A percentile compares a stretch with the other conserved stretches of the same genome.
Evolutionary conservation across 257 asterid species (phyloP).

Genomic region (Gardenia jasminoides): DNA sequence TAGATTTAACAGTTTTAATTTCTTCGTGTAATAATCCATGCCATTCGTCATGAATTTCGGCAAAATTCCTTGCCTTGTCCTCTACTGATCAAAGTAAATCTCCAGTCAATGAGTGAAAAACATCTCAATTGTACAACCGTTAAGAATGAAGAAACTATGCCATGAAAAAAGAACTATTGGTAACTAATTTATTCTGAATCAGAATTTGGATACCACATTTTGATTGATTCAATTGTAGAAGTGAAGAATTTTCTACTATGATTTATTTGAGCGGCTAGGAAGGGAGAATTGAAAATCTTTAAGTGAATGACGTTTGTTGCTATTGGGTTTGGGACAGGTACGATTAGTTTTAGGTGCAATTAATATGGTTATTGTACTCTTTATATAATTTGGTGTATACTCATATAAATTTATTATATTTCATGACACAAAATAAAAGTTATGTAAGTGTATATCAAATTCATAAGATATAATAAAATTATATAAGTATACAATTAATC

Average conservation of each 20-base stretch:
- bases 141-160: neutral
- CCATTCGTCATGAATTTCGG: neutral
- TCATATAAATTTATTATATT: too few relatives aligned
- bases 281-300: neutral
- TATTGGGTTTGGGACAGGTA: too few relatives aligned
- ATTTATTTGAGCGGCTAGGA: neutral
- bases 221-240: neutral
- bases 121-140: neutral
- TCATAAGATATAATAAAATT: too few relatives aligned
- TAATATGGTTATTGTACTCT: too few relatives aligned
- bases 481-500: too few relatives aligned
- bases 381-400: too few relatives aligned
- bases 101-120: neutral
- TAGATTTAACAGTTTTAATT: neutral
- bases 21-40: neutral
- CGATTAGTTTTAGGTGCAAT: too few relatives aligned
- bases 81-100: neutral
- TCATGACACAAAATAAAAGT: too few relatives aligned
- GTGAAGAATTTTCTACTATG: too few relatives aligned
- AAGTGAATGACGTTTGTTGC: too few relatives aligned
- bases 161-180: neutral
- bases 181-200: neutral
- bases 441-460: too few relatives aligned
- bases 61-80: too few relatives aligned
- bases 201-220: neutral